Percentiles rank a stretch among this genome's conserved stretches.
Conservation (phyloP, 768 basidiomycete genomes). For the Podaxis pistillaris region DNA sequence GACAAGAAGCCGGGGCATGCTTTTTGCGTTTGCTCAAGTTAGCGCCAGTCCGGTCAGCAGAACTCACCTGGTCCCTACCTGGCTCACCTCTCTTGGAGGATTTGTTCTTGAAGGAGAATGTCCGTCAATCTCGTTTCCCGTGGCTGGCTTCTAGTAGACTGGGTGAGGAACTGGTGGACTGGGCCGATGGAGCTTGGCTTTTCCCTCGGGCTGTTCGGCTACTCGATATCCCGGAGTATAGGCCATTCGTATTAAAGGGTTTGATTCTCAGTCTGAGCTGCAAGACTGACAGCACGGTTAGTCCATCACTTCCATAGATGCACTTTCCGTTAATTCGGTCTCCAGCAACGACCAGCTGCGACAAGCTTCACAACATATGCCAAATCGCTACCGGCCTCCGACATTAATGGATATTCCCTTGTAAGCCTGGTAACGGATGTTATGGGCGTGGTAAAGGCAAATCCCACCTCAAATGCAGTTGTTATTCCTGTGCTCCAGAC, state of each 20-base stretch:
- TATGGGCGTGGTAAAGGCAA: constrained; percentile 47
- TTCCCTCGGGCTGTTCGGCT: constrained; percentile 72
- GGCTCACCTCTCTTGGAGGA: constrained; percentile 45
- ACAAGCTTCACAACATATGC: constrained; percentile 60
- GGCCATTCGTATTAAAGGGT: constrained; percentile 62
- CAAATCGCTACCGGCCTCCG: constrained; percentile 45
- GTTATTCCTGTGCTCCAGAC: constrained; percentile 84
- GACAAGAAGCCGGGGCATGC: constrained; percentile 72
- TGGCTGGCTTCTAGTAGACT: constrained; percentile 24
- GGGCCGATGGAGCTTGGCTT: constrained; percentile 74
- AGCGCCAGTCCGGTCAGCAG: constrained; percentile 39
- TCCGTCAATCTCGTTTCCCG: background rate
- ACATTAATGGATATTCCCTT: constrained; percentile 42
- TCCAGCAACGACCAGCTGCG: constrained; percentile 69
- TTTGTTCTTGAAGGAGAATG: constrained; percentile 51
- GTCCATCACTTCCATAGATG: constrained; percentile 24
- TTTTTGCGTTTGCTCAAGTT: constrained; percentile 51
- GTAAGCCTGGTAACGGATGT: constrained; percentile 58
- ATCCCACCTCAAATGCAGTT: constrained; percentile 61
- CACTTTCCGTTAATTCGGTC: constrained; percentile 14
- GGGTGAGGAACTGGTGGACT: constrained; percentile 40
- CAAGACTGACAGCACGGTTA: constrained; percentile 82
- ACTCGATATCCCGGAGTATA: constrained; percentile 61
- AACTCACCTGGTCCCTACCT: constrained; percentile 52
- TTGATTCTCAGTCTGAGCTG: constrained; percentile 79